phyloP scores from a whole-genome alignment of 257 asterid species.

The Rhazya stricta region DNA sequence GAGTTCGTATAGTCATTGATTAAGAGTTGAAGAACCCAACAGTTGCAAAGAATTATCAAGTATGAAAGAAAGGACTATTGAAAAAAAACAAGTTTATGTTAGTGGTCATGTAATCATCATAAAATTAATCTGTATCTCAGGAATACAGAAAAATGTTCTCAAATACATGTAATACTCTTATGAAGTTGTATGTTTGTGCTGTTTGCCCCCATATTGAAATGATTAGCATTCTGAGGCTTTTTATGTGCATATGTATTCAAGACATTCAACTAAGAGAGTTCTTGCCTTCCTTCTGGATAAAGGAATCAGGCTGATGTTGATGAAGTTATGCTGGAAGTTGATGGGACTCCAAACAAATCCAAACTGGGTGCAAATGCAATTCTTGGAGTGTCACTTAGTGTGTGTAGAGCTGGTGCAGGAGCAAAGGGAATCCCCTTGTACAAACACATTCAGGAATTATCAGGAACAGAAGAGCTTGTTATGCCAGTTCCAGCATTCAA shows the following conservation, averaged over 20 bases:
- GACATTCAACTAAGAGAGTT: not conserved
- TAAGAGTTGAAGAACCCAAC: too few relatives aligned
- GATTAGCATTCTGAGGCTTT: not conserved
- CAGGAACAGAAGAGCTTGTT: conserved; percentile 81
- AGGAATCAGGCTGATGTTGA: conserved; percentile 87
- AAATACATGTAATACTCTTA: not conserved
- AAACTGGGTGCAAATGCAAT: conserved; percentile 96
- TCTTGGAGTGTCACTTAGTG: conserved; percentile 91
- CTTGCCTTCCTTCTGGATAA: conserved; percentile 9
- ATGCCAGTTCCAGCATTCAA: conserved; percentile 99
- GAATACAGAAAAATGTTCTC: not conserved
- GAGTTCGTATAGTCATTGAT: not conserved
- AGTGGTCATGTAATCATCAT: not conserved
- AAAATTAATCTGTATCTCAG: not conserved
- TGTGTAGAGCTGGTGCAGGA: conserved; percentile 97
- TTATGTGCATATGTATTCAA: not conserved
- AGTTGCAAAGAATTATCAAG: too few relatives aligned
- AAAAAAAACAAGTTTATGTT: too few relatives aligned
- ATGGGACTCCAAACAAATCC: conserved; percentile 90
- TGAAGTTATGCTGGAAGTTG: conserved; percentile 82
- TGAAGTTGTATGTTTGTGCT: not conserved
- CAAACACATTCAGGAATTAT: conserved; percentile 84
- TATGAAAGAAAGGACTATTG: too few relatives aligned
- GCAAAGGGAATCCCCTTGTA: conserved; percentile 81
- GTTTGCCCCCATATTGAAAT: not conserved